Conservation (phyloP, 2,329 filamentous ascomycete genomes). For the Shiraia bambusicola region DNA sequence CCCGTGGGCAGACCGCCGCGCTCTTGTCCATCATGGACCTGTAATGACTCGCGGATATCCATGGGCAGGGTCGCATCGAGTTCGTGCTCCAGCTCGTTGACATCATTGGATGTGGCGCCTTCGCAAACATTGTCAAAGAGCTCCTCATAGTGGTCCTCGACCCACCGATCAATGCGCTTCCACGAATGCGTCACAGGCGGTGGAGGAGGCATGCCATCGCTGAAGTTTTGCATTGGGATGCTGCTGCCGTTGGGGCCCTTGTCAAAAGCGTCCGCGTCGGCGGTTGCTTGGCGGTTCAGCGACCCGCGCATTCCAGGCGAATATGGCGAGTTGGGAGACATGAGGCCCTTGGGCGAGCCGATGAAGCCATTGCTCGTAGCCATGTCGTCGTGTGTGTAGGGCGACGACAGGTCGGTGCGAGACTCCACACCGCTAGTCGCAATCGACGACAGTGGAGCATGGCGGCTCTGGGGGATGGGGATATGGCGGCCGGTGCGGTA, state of each 20-base stretch:
- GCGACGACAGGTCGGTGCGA: slow-evolving; percentile 75
- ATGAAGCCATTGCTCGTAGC: slow-evolving; percentile 60
- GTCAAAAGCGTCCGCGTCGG: slow-evolving; percentile 55
- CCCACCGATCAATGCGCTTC: slow-evolving; percentile 91
- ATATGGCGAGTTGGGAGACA: slow-evolving; percentile 71
- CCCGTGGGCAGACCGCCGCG: slow-evolving; percentile 87
- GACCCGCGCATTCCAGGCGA: slow-evolving; percentile 87
- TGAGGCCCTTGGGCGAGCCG: slow-evolving; percentile 56
- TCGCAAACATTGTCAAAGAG: slow-evolving; percentile 91
- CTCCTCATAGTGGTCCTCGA: slow-evolving; percentile 93
- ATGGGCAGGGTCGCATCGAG: slow-evolving; percentile 91
- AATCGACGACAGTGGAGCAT: slow-evolving; percentile 81
- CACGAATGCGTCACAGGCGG: slow-evolving; percentile 88
- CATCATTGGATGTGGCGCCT: slow-evolving; percentile 86
- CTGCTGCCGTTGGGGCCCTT: slow-evolving; percentile 77
- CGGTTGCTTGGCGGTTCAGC: slow-evolving; percentile 65
- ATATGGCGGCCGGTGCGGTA: slow-evolving; percentile 90
- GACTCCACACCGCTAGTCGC: slow-evolving; percentile 85
- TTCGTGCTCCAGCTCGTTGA: slow-evolving; percentile 95
- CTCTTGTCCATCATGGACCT: slow-evolving; percentile 95
- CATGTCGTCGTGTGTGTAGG: slow-evolving; percentile 73
- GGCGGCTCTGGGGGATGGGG: slow-evolving; percentile 78
- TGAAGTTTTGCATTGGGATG: slow-evolving; percentile 95
- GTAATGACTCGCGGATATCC: slow-evolving; percentile 88
- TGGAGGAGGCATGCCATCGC: slow-evolving; percentile 84